phyloP scores from a whole-genome alignment of 2,329 filamentous ascomycete genomes.

The Aspergillus oerlinghausenensis region DNA sequence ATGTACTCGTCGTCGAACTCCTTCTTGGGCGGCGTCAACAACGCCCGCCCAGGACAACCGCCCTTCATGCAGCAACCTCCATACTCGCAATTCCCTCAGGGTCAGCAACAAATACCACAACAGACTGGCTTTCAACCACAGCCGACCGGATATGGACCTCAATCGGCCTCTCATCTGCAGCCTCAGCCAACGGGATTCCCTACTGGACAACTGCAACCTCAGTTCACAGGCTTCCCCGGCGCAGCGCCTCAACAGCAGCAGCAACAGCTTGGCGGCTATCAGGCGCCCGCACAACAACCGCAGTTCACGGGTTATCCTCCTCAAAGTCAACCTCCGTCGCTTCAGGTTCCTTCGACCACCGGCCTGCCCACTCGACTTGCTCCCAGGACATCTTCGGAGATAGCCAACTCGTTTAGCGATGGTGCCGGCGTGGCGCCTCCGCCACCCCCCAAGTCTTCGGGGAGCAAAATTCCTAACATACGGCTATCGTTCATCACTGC shows the following conservation, averaged over 20 bases:
- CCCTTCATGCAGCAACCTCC: constrained; percentile 51
- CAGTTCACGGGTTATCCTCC: constrained; percentile 56
- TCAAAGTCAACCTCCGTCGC: constrained; percentile 33
- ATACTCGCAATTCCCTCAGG: constrained; percentile 36
- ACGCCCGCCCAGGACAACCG: constrained; percentile 64
- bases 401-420: constrained; percentile 59
- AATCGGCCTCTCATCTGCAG: constrained; percentile 53
- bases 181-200: constrained; percentile 66
- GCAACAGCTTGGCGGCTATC: constrained; percentile 42
- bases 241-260: constrained; percentile 42
- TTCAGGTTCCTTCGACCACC: constrained; percentile 43
- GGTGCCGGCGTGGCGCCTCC: constrained; percentile 50
- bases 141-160: constrained; percentile 52
- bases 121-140: constrained; percentile 52
- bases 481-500: constrained; percentile 93
- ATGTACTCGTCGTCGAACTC: constrained; percentile 93
- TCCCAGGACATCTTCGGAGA: constrained; percentile 58
- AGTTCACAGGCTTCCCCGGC: constrained; percentile 48
- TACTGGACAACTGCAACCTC: constrained; percentile 41
- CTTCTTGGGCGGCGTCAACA: constrained; percentile 74
- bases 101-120: constrained; percentile 49
- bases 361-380: constrained; percentile 50
- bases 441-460: constrained; percentile 54
- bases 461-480: constrained; percentile 85
- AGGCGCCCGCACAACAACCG: constrained; percentile 52